Evolutionary conservation across 768 basidiomycete species (phyloP), one percentile per base, ranked within the genome.

Genomic region (Leucocoprinus birnbaumii): DNA sequence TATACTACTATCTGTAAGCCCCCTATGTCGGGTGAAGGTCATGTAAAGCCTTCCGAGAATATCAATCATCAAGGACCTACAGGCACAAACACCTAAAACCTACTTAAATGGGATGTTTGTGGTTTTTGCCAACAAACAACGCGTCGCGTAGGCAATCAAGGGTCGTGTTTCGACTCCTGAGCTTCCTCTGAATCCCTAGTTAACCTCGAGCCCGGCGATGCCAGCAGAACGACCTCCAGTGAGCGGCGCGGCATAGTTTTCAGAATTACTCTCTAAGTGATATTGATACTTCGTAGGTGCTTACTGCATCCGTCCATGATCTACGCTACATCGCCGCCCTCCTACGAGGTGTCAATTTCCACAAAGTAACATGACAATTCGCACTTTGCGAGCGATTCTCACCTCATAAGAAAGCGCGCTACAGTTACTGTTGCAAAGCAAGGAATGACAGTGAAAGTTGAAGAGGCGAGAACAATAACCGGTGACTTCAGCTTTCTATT

Each of bases 261-360:
- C 3, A 2, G 22, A 13, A 48, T 27, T 11, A 3, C 21, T 8
- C 22, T 3, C 22, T 21, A 14, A 48, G 31, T 10, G 7, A 21
- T 3, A 41, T 18, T n/a, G 7, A 9, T 37, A 1, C n/a, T 9
- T 46, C 38, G n/a, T n/a, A 78, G 78, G 79, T 91, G n/a, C 72
- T 92, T 41, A 80, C 77, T 51, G 85, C 87, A 4, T 87, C 87
- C 40, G 79, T 88, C 0, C 81, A 87, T 60, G 94, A 96, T 71
- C 84, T 97, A 46, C 82, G 91, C 50, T 87, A 89, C 62, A 84
- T 97, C 52, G 76, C 87, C 8, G 75, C 85, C 16, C 75, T 97
- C 18, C 74, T 98, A 22, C 83, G 90, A 58, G 91, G 92, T 7
- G 85, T 97, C 48, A 87, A 82, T 62, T 89, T 97, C 67, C 74